Percentiles rank a stretch among this genome's conserved stretches.
Conservation (phyloP, 2,329 filamentous ascomycete genomes). For the Cyphellophora attinorum region DNA sequence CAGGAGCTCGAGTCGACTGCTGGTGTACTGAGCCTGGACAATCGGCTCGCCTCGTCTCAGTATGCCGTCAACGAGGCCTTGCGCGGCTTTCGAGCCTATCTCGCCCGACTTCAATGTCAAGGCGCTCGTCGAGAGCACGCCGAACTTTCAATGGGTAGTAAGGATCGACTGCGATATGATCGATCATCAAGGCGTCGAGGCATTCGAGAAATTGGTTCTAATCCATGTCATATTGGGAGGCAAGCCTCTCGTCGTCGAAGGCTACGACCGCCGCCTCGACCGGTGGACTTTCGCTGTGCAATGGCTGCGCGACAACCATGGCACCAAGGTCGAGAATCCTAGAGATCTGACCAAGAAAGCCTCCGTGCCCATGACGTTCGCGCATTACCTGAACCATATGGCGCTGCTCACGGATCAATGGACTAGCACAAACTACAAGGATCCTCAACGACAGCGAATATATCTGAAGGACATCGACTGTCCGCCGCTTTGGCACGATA, state of each 20-base stretch:
- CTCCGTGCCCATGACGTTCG: constrained; percentile 75
- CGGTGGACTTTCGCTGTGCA: constrained; percentile 65
- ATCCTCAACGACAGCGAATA: constrained; percentile 71
- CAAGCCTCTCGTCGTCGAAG: constrained; percentile 82
- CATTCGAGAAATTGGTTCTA: constrained; percentile 76
- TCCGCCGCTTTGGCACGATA: constrained; percentile 74
- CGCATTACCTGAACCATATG: constrained; percentile 86
- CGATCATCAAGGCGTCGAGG: constrained; percentile 61
- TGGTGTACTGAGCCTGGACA: too few relatives aligned
- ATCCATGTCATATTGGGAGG: constrained; percentile 77
- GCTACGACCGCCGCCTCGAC: constrained; percentile 69
- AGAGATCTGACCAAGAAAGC: constrained; percentile 65
- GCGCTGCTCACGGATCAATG: constrained; percentile 74
- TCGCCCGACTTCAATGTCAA: constrained; percentile 74
- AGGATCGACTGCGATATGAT: constrained; percentile 73
- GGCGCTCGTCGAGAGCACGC: constrained; percentile 62
- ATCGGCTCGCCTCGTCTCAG: too few relatives aligned
- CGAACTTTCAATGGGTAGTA: constrained; percentile 80
- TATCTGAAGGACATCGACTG: constrained; percentile 98
- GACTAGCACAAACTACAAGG: constrained; percentile 63
- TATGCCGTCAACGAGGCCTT: constrained; percentile 72
- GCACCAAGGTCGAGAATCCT: constrained; percentile 77
- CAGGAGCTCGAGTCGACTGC: too few relatives aligned
- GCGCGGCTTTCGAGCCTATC: constrained; percentile 86
- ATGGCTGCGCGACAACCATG: constrained; percentile 72